A percentile compares a stretch with the other conserved stretches of the same genome.
Evolutionary conservation across 768 basidiomycete genomes (phyloP).

Genomic region (Tricholoma sp.): DNA sequence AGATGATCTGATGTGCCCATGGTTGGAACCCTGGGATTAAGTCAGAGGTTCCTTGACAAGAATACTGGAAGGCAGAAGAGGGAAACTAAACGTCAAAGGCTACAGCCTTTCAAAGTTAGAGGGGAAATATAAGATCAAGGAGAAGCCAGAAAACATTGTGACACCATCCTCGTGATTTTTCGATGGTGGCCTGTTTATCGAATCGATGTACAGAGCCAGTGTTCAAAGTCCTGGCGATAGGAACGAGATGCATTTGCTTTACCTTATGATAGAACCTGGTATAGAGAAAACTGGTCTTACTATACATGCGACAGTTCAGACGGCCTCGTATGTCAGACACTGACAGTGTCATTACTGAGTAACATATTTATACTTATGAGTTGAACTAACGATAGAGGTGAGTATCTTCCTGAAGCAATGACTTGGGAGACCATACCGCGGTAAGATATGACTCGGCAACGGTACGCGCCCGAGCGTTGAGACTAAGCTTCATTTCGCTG

Average conservation of each 20-base stretch:
- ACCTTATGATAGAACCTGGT: neutral
- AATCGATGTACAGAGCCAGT: neutral
- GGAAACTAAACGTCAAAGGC: constrained; percentile 34
- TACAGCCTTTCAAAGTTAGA: constrained; percentile 41
- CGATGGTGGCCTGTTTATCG: neutral
- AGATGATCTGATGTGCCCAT: constrained; percentile 41
- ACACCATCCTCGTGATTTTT: neutral
- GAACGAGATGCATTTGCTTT: neutral
- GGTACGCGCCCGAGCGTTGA: constrained; percentile 94
- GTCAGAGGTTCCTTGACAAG: constrained; percentile 32
- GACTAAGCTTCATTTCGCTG: constrained; percentile 96
- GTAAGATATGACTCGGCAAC: constrained; percentile 95
- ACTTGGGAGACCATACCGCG: constrained; percentile 51
- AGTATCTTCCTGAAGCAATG: neutral
- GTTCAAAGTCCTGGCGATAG: neutral
- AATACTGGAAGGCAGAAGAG: constrained; percentile 33
- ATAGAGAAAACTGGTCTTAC: neutral
- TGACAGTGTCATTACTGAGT: neutral
- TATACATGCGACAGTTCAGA: neutral
- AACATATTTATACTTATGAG: neutral
- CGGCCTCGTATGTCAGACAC: neutral
- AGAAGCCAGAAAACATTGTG: constrained; percentile 15
- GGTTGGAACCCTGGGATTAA: constrained; percentile 38
- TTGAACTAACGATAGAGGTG: neutral
- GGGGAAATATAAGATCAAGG: constrained; percentile 30